Base-by-base conservation (phyloP, 306 rosid genomes). In the Hippophae rhamnoides region DNA sequence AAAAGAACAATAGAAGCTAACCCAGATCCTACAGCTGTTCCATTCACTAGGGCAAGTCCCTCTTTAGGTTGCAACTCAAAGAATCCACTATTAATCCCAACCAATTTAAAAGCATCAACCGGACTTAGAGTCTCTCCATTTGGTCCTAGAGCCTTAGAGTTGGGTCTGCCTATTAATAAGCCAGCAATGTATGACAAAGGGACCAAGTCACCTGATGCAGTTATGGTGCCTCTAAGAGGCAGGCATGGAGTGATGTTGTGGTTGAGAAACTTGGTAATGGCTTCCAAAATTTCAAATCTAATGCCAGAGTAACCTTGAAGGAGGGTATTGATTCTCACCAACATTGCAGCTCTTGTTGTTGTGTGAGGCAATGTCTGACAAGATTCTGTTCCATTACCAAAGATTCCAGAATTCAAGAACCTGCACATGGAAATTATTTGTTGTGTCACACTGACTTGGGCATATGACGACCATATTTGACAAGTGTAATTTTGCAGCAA, bases 1-100 rank as follows among this genome's bases (percentile, higher is more conserved):
- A 87, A 90, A 46, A 90, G 82, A 40, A 85, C 95, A 14, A 72
- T 73, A 5, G 97, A 81, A 57, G 97, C 97, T 26, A 90, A 60
- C 11, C 89, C 97, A 65, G 97, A 90, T 6, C 97, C 97, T 0
- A 90, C 95, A 2, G 97, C 97, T 18, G 97, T 87, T 3, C 97
- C 95, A 71, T 90, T 90, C 2, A 90, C 97, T 1, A 90, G 55
- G 6, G 97, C 97, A 38, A 90, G 68, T 2, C 97, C 97, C 61
- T 90, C 97, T 46, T 90, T 90, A 8, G 97, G 94, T 38, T 90
- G 95, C 46, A 90, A 75, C 63, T 90, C 95, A 66, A 90, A 90
- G 73, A 90, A 90, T 0, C 80, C 89, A 26, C 81, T 47, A 7
- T 58, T 46, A 51, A 90, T 81, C 12, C 79, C 84, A 2, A 90